Base-by-base conservation (phyloP, 768 basidiomycete genomes). In the Mycena chlorophos region DNA sequence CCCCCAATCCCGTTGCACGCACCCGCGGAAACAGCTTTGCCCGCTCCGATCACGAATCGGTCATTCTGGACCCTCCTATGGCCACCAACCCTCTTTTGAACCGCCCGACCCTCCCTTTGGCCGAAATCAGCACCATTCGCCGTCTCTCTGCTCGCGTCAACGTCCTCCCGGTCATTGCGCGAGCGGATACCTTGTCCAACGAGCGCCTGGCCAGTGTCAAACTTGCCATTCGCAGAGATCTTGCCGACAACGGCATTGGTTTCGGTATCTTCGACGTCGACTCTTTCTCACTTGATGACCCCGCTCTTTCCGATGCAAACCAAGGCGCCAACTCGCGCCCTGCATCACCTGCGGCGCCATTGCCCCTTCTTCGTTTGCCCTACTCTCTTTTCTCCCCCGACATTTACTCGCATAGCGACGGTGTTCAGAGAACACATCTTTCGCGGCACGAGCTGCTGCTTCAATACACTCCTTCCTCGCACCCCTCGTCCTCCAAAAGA, bases 211-310 rank as follows among this genome's bases (percentile, higher is more conserved):
- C 84, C 50, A 84, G 84, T 59, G 83, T 93, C 69, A 91, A 91
- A 72, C 72, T 85, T 66, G 91, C 89, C 59, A 81, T 94, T 66
- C 83, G 89, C 63, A 74, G 85, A 66, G 89, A 91, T 73, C 79
- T 93, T 43, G 89, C 89, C 37, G 86, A 88, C 61, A 87, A 88
- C 46, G 91, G 90, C 56, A 91, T 92, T 68, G 90, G 89, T 56
- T 92, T 92, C 71, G 90, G 91, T 64, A 91, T 94, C 62, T 93
- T 94, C 73, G 91, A 92, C 77, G 76, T 83, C 68, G 88, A 88
- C 61, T 80, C 75, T 62, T 76, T 80, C 68, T 74, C 69, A 61
- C 78, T 80, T 57, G 77, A 79, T 61, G 68, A 73, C 73, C 77
- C 76, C 60, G 46, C 5, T 52, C 71, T 78, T 42, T 84, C 82